Base-by-base conservation (phyloP, 805 yeast genomes). In the Metschnikowia noctiluminum region DNA sequence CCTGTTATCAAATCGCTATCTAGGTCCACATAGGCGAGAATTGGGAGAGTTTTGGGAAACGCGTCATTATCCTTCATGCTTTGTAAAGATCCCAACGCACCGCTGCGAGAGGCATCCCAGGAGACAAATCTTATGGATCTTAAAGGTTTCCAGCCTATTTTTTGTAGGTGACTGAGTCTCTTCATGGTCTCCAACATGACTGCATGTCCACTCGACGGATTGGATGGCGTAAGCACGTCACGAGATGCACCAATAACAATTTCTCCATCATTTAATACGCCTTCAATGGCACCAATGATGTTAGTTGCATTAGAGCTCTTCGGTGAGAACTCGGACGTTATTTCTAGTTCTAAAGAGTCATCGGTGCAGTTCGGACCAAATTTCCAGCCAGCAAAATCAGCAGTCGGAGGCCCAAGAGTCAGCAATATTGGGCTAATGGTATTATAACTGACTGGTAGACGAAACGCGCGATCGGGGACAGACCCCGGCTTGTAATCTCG, bases 101-200 rank as follows among this genome's bases (percentile, higher is more conserved):
- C 73, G 42, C 61, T 61, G 28, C 61, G 60, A 7, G 68, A 57
- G 1, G 70, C 76, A 49, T 73, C 78, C 73, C 75, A 71, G 1
- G 73, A 68, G 2, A 72, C 62, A 55, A 73, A 71, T 44, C 67
- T 63, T 36, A 73, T 66, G 11, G 61, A 64, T 38, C 78, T 60
- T 32, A 71, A 57, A 1, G 78, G 78, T 50, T 63, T 67, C 78
- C 78, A 73, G 2, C 78, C 78, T 39, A 63, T 40, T 30, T 58
- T 52, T 14, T 55, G 57, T 46, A 73, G 59, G 43, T 61, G 56
- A 16, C 64, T 62, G 43, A 65, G 65, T 40, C 68, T 65, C 14
- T 71, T 56, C 66, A 73, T 65, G 6, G 70, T 62, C 48, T 73
- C 77, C 35, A 73, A 58, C 49, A 73, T 51, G 15, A 73, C 55